phyloP scores from a whole-genome alignment of 179 eudicot genomes.

The Patellifolia procumbens region DNA sequence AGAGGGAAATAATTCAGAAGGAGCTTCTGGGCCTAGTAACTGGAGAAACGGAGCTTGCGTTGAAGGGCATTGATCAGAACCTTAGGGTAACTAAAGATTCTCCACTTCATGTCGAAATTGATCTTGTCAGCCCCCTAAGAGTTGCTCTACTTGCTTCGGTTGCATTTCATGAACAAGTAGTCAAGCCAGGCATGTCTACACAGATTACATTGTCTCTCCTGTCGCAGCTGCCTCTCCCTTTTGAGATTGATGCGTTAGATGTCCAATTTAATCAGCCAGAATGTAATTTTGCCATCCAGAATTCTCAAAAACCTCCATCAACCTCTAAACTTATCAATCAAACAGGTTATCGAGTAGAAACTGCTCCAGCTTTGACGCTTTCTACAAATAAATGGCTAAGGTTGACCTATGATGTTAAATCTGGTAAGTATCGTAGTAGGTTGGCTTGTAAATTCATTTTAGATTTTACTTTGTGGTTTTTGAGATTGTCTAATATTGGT shows the following conservation, averaged over 20 bases:
- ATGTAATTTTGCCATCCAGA: conserved; percentile 69
- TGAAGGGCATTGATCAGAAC: conserved; percentile 33
- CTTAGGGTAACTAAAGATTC: conserved; percentile 46
- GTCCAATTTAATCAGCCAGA: conserved; percentile 86
- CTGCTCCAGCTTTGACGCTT: conserved; percentile 62
- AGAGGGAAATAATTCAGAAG: conserved; percentile 69
- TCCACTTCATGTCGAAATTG: conserved; percentile 87
- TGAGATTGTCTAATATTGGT: not conserved
- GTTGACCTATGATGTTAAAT: conserved; percentile 74
- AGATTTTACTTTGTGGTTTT: not conserved
- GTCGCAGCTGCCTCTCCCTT: conserved; percentile 71
- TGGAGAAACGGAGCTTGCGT: conserved; percentile 45
- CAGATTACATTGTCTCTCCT: conserved; percentile 68
- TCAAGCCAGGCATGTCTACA: conserved; percentile 75
- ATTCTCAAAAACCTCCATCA: conserved; percentile 51
- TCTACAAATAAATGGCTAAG: conserved; percentile 83
- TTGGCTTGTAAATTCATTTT: not conserved
- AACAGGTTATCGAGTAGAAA: conserved; percentile 60
- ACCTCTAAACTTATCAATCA: conserved; percentile 36
- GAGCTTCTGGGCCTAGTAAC: conserved; percentile 66
- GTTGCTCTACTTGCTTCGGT: conserved; percentile 82
- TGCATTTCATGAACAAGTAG: conserved; percentile 89
- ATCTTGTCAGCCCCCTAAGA: conserved; percentile 92
- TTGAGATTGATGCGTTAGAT: conserved; percentile 81
- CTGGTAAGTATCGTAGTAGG: conserved; percentile 53